Evolutionary conservation across 305 asterid species (phyloP).

Genomic region (Rubia balearica): DNA sequence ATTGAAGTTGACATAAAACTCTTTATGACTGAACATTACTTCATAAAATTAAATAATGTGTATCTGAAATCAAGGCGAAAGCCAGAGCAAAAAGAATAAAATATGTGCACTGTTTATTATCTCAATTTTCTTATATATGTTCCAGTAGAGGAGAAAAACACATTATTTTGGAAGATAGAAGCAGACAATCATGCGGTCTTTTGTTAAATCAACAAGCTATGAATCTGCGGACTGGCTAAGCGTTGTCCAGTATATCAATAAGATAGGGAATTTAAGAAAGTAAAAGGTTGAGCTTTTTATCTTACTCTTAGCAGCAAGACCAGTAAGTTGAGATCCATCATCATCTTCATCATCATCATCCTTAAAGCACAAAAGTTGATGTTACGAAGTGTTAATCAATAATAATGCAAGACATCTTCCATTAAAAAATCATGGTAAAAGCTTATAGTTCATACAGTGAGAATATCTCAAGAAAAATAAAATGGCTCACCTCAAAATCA

Average conservation of each 20-base stretch:
- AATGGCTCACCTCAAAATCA: conserved; percentile 50
- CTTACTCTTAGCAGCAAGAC: conserved; percentile 74
- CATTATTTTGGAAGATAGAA: not conserved
- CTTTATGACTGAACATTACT: not conserved
- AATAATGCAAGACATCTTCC: not conserved
- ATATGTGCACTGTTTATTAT: not conserved
- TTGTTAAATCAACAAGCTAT: not conserved
- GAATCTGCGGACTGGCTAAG: not conserved
- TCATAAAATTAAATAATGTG: not conserved
- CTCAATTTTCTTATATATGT: not conserved
- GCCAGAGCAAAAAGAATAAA: not conserved
- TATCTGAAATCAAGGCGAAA: not conserved
- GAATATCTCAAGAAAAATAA: not conserved
- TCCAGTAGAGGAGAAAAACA: not conserved
- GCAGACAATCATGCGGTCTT: not conserved
- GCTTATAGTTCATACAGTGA: too few relatives aligned
- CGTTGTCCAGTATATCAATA: not conserved
- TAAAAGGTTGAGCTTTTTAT: conserved; percentile 13
- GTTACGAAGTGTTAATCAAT: not conserved
- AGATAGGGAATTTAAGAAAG: conserved; percentile 4
- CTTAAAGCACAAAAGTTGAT: conserved; percentile 19
- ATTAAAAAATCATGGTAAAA: not conserved
- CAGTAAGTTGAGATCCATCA: conserved; percentile 41
- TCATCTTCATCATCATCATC: conserved; percentile 35
- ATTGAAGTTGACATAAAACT: not conserved